phyloP scores from a whole-genome alignment of 2,329 filamentous ascomycete genomes.

The Trichoderma brevicompactum region DNA sequence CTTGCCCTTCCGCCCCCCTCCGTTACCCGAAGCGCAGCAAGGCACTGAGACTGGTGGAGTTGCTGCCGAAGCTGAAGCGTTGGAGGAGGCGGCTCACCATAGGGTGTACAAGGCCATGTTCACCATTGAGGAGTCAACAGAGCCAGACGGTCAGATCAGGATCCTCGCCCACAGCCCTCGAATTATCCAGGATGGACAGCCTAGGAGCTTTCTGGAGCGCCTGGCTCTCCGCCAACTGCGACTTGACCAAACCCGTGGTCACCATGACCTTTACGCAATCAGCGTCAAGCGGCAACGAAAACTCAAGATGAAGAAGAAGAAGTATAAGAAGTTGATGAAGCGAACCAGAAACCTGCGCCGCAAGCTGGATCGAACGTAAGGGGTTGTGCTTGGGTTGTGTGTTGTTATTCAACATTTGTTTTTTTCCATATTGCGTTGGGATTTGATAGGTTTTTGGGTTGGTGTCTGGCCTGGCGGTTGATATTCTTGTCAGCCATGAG shows the following conservation, averaged over 20 bases:
- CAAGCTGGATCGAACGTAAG: slow-evolving; percentile 73
- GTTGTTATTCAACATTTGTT: slow-evolving; percentile 33
- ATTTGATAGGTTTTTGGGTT: slow-evolving; percentile 36
- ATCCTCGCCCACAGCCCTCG: slow-evolving; percentile 65
- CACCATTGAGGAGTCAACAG: slow-evolving; percentile 68
- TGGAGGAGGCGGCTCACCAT: slow-evolving; percentile 50
- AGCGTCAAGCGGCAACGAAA: slow-evolving; percentile 91
- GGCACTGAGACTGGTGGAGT: slow-evolving; percentile 45
- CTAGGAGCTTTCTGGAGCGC: slow-evolving; percentile 69
- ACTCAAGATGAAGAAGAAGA: slow-evolving; percentile 99
- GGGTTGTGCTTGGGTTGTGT: slow-evolving; percentile 31
- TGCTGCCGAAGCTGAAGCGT: slow-evolving; percentile 40
- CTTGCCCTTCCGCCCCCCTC: slow-evolving; percentile 83
- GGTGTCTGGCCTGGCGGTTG: slow-evolving; percentile 41
- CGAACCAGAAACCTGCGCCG: slow-evolving; percentile 84
- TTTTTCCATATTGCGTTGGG: slow-evolving; percentile 34
- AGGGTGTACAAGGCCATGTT: slow-evolving; percentile 67
- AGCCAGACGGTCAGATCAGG: slow-evolving; percentile 62
- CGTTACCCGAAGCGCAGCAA: slow-evolving; percentile 67
- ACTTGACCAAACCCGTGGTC: slow-evolving; percentile 59
- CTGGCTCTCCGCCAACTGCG: slow-evolving; percentile 67
- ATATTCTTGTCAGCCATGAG: slow-evolving; percentile 35
- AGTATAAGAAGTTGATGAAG: slow-evolving; percentile 99
- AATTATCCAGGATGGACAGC: slow-evolving; percentile 55
- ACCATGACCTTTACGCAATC: slow-evolving; percentile 73